Evolutionary conservation across 2,329 filamentous ascomycete genomes (phyloP).

Genomic region (Cladosporium sp.): DNA sequence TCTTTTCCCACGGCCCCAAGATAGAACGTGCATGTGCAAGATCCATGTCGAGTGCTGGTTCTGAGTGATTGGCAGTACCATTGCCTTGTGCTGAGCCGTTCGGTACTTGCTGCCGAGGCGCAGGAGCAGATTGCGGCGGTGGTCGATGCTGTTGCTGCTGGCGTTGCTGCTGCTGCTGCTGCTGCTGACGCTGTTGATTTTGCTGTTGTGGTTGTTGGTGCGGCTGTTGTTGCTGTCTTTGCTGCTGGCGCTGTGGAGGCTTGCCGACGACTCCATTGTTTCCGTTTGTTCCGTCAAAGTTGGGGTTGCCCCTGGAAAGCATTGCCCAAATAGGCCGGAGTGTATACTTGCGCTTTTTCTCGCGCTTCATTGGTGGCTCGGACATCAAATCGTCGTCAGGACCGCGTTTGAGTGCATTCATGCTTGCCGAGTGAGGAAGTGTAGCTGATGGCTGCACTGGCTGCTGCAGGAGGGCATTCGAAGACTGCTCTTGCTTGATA

Average conservation of each 20-base stretch:
- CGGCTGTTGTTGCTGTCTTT: slow-evolving; percentile 1
- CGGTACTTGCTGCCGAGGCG: background rate
- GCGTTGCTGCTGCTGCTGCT: slow-evolving; percentile 12
- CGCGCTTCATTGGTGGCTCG: slow-evolving; percentile 33
- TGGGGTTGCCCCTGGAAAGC: slow-evolving; percentile 33
- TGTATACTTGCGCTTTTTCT: slow-evolving; percentile 31
- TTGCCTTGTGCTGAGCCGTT: slow-evolving; percentile 8
- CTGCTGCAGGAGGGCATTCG: slow-evolving; percentile 8
- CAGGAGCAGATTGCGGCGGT: background rate
- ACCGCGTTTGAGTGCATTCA: slow-evolving; percentile 26
- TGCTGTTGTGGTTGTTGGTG: slow-evolving; percentile 9
- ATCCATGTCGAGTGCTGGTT: slow-evolving; percentile 7
- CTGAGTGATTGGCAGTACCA: background rate
- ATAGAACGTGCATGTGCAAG: slow-evolving; percentile 22
- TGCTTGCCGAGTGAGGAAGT: background rate
- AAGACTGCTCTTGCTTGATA: background rate
- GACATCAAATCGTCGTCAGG: slow-evolving; percentile 27
- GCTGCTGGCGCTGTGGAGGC: slow-evolving; percentile 9
- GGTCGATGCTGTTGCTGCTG: background rate
- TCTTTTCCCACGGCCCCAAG: slow-evolving; percentile 35
- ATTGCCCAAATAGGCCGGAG: slow-evolving; percentile 37
- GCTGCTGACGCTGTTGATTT: background rate
- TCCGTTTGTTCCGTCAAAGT: slow-evolving; percentile 19
- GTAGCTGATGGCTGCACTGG: slow-evolving; percentile 1
- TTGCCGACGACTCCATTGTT: slow-evolving; percentile 1